Conservation (phyloP, 2,329 filamentous ascomycete genomes). For the Hymenoscyphus fructigenus region DNA sequence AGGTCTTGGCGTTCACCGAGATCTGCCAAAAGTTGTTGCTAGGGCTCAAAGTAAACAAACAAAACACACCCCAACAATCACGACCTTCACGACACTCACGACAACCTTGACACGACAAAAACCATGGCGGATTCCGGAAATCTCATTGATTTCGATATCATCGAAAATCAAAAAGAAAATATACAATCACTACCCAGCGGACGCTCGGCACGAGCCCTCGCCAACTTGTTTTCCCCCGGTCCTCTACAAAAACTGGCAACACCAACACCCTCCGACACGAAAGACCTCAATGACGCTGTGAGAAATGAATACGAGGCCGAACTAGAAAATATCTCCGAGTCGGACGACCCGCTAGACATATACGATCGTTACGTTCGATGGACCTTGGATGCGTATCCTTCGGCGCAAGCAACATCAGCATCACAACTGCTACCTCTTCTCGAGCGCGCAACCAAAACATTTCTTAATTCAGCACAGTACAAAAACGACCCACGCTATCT, state of each 20-base stretch:
- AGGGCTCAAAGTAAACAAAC: constrained; percentile 1
- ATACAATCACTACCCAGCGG: constrained; percentile 90
- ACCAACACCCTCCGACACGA: constrained; percentile 69
- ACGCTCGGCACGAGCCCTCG: constrained; percentile 85
- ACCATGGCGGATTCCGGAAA: constrained; percentile 51
- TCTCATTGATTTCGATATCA: constrained; percentile 79
- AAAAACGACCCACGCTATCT: constrained; percentile 94
- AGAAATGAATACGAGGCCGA: constrained; percentile 86
- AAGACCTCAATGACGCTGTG: constrained; percentile 75
- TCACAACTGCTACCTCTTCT: constrained; percentile 88
- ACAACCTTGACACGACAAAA: constrained; percentile 19
- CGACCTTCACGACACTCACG: constrained; percentile 3
- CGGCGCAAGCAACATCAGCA: constrained; percentile 84
- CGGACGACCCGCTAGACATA: constrained; percentile 91
- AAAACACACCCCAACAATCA: neutral
- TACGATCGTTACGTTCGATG: constrained; percentile 97
- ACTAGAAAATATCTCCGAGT: constrained; percentile 73
- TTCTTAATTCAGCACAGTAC: constrained; percentile 83
- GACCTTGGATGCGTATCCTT: constrained; percentile 93
- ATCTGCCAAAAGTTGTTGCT: neutral
- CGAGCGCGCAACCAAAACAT: constrained; percentile 88
- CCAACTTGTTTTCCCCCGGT: constrained; percentile 71
- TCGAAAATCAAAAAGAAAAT: constrained; percentile 97
- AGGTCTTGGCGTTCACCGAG: too few relatives aligned
- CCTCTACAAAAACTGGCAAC: constrained; percentile 57